These are phyloP conservation scores for Bruguiera gymnorhiza DNA, from an alignment of 345 rosid species.

Conservation along the genomic window DNA sequence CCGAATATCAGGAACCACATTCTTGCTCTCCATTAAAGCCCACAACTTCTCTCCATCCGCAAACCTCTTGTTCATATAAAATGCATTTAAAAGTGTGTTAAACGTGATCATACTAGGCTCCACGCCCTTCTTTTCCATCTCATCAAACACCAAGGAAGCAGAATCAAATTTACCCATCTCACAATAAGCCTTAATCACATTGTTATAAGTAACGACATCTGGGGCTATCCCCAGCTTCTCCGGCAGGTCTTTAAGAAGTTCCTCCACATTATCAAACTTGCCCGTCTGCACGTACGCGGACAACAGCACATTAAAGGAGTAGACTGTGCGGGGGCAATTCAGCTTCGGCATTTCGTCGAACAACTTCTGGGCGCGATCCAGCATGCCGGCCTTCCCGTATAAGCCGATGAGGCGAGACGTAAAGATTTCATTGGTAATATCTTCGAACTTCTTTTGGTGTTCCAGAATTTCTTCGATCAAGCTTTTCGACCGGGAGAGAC, in stretches of 20 bases:
- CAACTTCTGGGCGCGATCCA: constrained; percentile 59
- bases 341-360: constrained; percentile 71
- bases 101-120: constrained; percentile 47
- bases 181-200: constrained; percentile 51
- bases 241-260: constrained; percentile 42
- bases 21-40: constrained; percentile 46
- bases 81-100: constrained; percentile 50
- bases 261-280: constrained; percentile 42
- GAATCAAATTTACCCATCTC: constrained; percentile 44
- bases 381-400: constrained; percentile 58
- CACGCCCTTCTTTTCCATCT: constrained; percentile 56
- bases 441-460: constrained; percentile 56
- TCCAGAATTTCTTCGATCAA: constrained; percentile 64
- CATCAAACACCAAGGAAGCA: constrained; percentile 44
- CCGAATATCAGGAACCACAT: constrained; percentile 41
- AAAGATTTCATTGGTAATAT: constrained; percentile 59
- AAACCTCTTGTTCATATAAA: constrained; percentile 41
- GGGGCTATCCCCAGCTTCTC: constrained; percentile 44
- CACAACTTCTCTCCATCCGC: constrained; percentile 55
- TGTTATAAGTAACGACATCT: constrained; percentile 53
- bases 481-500: constrained; percentile 40
- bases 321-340: constrained; percentile 50
- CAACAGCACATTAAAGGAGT: constrained; percentile 60
- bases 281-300: constrained; percentile 54
- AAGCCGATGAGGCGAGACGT: constrained; percentile 43